Evolutionary conservation across 2,329 filamentous ascomycete genomes (phyloP), one percentile per base, ranked within the genome.

Genomic region (Aspergillus alliaceus): DNA sequence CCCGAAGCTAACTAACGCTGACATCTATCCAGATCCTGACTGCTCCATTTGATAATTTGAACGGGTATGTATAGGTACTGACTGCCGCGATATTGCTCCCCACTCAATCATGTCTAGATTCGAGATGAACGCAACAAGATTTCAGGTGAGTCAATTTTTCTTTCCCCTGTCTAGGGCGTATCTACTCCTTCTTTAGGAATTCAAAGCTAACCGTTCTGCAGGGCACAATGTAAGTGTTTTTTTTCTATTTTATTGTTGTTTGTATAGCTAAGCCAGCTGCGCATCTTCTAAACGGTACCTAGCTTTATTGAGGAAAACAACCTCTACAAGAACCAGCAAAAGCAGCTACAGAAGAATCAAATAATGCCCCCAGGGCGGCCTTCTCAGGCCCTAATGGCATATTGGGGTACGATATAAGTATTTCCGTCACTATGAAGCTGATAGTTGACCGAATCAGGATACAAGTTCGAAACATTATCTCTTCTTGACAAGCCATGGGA

Each of bases 271-370:
- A 46, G 14, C 24, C 29, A n/a, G 37, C 15, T 39, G 15, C 22
- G 8, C n/a, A 15, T 8, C 15, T 27, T 50, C 53, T 66, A 47
- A 39, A 72, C 51, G n/a, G 5, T 47, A 20, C 20, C 4, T 66
- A 96, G 90, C 57, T 98, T 93, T 76, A 90, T 99, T 62, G 95
- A 99, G 75, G 95, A 99, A 69, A 90, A 96, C 72, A 87, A 96
- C 69, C 79, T 79, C 15, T 88, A 87, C 69, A 93, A 92, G 67
- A 77, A 86, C 48, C 80, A 83, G 1, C 84, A 85, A 12, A 84
- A 86, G 63, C 75, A 79, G 59, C 78, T 81, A 31, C 88, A 92
- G 73, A 80, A 69, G 22, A 73, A 72, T 63, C 81, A 78, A 66
- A 69, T 72, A 51, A 74, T 78, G 58, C 77, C 80, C 59, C 76